Evolutionary conservation across 1,139 yeast genomes (phyloP), one percentile per base, ranked within the genome.

Genomic region (Sugiyamaella xylanicola): DNA sequence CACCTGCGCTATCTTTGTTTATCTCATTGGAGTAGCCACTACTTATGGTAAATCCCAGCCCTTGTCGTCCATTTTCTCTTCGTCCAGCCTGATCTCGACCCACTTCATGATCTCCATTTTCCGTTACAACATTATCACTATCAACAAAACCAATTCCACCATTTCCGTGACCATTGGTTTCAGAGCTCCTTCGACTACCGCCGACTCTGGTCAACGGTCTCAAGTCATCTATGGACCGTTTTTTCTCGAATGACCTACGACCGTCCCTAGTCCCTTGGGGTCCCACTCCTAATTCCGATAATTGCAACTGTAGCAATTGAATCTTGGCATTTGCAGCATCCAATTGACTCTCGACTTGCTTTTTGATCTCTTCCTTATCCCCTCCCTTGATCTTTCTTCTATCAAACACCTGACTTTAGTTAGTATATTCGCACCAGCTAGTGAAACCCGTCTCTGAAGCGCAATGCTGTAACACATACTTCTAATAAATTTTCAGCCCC

Each of bases 401-500:
- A 20, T 65, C 68, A 55, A 65, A 61, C 17, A 60, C 60, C 59
- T 57, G 47, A n/a, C n/a, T n/a, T n/a, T n/a, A n/a, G n/a, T n/a
- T n/a, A n/a, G n/a, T n/a, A n/a, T n/a, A n/a, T n/a, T n/a, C n/a
- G n/a, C n/a, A n/a, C n/a, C n/a, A n/a, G n/a, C n/a, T n/a, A n/a
- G n/a, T n/a, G n/a, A n/a, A n/a, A n/a, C n/a, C n/a, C n/a, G n/a
- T n/a, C n/a, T n/a, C n/a, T n/a, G n/a, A n/a, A n/a, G n/a, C n/a
- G n/a, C n/a, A n/a, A n/a, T n/a, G n/a, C n/a, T 15, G 7, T 16
- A 22, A 19, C n/a, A 11, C 56, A 15, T 40, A 70, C 74, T 50
- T 71, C 74, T 16, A 75, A 64, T 61, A 74, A 61, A 47, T 72
- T 72, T 59, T 73, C 76, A 1, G 77, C 76, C 2, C 77, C 77